phyloP scores from a whole-genome alignment of 345 rosid species.

The Salix caprea region DNA sequence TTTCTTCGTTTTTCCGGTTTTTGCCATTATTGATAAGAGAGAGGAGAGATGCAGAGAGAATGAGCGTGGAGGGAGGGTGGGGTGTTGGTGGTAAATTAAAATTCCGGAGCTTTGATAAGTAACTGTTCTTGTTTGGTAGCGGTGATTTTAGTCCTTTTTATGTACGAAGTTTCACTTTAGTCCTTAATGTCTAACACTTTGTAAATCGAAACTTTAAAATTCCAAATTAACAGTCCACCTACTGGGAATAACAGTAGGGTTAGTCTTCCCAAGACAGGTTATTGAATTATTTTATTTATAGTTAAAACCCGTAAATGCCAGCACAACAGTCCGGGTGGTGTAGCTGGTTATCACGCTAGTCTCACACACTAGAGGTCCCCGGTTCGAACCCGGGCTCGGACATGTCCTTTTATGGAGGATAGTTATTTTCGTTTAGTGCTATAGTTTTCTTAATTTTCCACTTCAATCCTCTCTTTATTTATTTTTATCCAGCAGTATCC shows the following conservation, averaged over 20 bases:
- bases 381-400: conserved; percentile 50
- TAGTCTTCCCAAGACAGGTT: too few relatives aligned
- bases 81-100: background rate
- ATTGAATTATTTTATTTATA: too few relatives aligned
- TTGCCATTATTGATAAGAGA: conserved; percentile 9
- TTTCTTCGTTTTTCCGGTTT: conserved; percentile 19
- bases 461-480: too few relatives aligned
- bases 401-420: background rate
- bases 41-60: background rate
- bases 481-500: too few relatives aligned
- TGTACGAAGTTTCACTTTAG: too few relatives aligned
- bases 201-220: too few relatives aligned
- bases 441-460: too few relatives aligned
- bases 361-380: conserved; percentile 71
- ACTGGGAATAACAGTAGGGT: too few relatives aligned
- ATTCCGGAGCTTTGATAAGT: background rate
- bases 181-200: too few relatives aligned
- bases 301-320: accelerated
- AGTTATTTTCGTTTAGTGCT: too few relatives aligned
- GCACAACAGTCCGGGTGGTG: conserved; percentile 36
- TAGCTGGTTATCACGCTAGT: conserved; percentile 71
- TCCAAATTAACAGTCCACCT: too few relatives aligned
- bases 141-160: too few relatives aligned
- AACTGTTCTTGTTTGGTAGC: background rate
- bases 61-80: background rate